Evolutionary conservation across 179 eudicot species (phyloP).

Genomic region (Pouteria campechiana): DNA sequence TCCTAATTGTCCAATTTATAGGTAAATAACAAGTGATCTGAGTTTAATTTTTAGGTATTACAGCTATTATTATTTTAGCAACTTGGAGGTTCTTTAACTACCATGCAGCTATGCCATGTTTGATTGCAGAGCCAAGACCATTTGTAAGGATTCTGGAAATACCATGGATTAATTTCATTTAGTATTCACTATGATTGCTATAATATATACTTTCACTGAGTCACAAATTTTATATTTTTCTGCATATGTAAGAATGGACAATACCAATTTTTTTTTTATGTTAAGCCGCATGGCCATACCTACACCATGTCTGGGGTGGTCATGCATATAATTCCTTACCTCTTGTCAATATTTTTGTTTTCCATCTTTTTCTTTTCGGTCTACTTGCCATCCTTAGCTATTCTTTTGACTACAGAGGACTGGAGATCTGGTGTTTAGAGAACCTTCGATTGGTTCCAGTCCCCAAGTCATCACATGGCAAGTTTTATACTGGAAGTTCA

Average conservation of each 20-base stretch:
- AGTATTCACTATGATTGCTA: too few species aligned
- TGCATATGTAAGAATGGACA: neutral
- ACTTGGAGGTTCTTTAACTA: too few species aligned
- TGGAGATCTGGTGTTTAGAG: slow-evolving; percentile 53
- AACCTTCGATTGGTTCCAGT: slow-evolving; percentile 38
- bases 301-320: neutral
- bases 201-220: too few species aligned
- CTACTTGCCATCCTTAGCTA: neutral
- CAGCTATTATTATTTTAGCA: too few species aligned
- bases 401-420: slow-evolving; percentile 32
- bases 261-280: neutral
- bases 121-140: too few species aligned
- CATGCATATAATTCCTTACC: neutral
- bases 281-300: neutral
- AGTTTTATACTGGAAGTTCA: slow-evolving; percentile 42
- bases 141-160: too few species aligned
- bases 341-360: neutral
- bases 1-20: too few species aligned
- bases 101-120: too few species aligned
- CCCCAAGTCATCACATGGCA: slow-evolving; percentile 48
- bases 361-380: neutral
- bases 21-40: too few species aligned
- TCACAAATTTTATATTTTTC: neutral
- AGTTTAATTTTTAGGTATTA: too few species aligned
- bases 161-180: too few species aligned